These are phyloP conservation scores for Mucor irregularis DNA, from an alignment of 371 early-diverging fungal species.

Conservation along the genomic window DNA sequence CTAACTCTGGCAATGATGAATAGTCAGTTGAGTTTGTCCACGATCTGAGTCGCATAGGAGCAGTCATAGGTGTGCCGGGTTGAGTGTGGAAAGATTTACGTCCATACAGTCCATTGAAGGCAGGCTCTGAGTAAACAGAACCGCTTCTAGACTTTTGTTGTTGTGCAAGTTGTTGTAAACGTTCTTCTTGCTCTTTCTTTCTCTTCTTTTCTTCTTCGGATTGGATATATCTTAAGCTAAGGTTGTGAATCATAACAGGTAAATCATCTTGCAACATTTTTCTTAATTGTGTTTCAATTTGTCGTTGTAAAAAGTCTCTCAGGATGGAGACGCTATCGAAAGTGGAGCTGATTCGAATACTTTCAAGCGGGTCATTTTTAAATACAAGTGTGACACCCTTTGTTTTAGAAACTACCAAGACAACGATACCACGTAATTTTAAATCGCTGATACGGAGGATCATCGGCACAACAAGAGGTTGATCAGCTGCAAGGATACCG, in stretches of 20 bases:
- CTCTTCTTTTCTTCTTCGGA: constrained; percentile 23
- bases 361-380: constrained; percentile 95
- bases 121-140: background rate
- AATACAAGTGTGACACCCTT: constrained; percentile 95
- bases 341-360: constrained; percentile 89
- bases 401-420: constrained; percentile 87
- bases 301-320: constrained; percentile 82
- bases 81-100: no score
- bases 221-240: constrained; percentile 52
- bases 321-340: constrained; percentile 91
- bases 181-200: constrained; percentile 17
- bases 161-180: background rate
- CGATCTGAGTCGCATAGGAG: background rate
- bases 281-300: constrained; percentile 89
- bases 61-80: background rate
- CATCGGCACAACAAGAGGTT: constrained; percentile 96
- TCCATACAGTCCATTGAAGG: no score
- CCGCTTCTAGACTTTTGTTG: background rate
- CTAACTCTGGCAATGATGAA: constrained; percentile 13
- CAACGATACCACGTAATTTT: constrained; percentile 89
- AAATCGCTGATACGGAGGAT: constrained; percentile 87
- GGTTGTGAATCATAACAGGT: constrained; percentile 90
- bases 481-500: constrained; percentile 83
- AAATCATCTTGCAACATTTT: constrained; percentile 91
- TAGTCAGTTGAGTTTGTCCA: background rate